A percentile compares a stretch with the other conserved stretches of the same genome.
phyloP scores from a whole-genome alignment of 1,139 yeast species.

The Candida anutae region DNA sequence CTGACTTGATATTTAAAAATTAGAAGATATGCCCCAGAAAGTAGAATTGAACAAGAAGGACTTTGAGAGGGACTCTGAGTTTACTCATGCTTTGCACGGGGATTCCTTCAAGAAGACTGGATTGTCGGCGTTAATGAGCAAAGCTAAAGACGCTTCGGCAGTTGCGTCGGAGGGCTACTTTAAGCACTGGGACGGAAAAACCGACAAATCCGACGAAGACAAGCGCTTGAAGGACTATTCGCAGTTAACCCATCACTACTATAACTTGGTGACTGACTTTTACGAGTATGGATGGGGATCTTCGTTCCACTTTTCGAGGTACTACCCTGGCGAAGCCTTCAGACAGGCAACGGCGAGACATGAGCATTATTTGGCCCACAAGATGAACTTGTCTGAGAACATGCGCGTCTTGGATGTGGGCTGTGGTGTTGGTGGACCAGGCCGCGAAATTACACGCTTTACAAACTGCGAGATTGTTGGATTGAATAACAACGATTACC shows the following conservation, averaged over 20 bases:
- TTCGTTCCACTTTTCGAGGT: slow-evolving; percentile 95
- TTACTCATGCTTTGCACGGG: slow-evolving; percentile 85
- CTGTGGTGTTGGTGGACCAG: slow-evolving; percentile 99
- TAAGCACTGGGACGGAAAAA: slow-evolving; percentile 94
- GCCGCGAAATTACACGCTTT: slow-evolving; percentile 89
- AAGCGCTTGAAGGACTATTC: slow-evolving; percentile 80
- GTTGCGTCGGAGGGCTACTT: slow-evolving; percentile 87
- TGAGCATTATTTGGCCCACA: slow-evolving; percentile 88
- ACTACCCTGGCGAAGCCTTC: slow-evolving; percentile 89
- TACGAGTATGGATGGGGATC: slow-evolving; percentile 99
- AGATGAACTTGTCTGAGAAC: slow-evolving; percentile 70
- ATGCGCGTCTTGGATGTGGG: slow-evolving; percentile 96
- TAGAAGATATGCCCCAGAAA: slow-evolving; percentile 5
- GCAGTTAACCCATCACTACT: slow-evolving; percentile 87
- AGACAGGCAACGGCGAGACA: slow-evolving; percentile 95
- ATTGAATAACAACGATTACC: slow-evolving; percentile 94
- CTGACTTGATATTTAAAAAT: no score
- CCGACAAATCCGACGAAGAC: slow-evolving; percentile 66
- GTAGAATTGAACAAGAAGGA: slow-evolving; percentile 27
- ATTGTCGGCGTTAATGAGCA: slow-evolving; percentile 64
- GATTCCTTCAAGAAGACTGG: slow-evolving; percentile 63
- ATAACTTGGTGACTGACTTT: slow-evolving; percentile 89
- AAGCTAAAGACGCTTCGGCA: slow-evolving; percentile 69
- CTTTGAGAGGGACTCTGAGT: slow-evolving; percentile 47
- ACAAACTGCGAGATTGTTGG: slow-evolving; percentile 86